Evolutionary conservation across 1,284 basidiomycete genomes (phyloP).

Genomic region (Ganoderma leucocontextum): DNA sequence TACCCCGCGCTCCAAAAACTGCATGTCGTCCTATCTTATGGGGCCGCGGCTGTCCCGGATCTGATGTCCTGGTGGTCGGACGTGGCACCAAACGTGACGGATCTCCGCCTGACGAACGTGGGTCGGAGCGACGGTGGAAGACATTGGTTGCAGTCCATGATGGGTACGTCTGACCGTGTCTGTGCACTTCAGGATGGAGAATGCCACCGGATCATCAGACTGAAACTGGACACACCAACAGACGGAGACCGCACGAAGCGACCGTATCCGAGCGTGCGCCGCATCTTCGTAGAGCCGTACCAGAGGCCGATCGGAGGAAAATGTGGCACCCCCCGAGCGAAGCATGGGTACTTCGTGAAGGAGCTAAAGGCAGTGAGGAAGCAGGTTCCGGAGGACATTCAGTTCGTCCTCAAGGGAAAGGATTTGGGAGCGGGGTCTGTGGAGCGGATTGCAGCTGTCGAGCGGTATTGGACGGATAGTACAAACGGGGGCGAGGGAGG

Average conservation of each 20-base stretch:
- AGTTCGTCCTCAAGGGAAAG: background rate
- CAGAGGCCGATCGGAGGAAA: background rate
- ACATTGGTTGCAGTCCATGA: background rate
- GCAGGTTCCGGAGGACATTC: background rate
- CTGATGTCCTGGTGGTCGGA: background rate
- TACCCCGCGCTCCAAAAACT: background rate
- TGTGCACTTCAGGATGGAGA: background rate
- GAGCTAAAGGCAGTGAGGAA: background rate
- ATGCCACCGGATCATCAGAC: background rate
- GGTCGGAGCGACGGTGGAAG: background rate
- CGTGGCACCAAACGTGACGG: background rate
- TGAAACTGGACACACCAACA: background rate
- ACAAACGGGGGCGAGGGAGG: background rate
- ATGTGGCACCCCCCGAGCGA: background rate
- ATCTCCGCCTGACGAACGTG: background rate
- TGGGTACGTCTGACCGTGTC: background rate
- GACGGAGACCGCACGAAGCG: background rate
- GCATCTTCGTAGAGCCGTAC: slow-evolving; percentile 3
- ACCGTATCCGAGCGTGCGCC: slow-evolving; percentile 4
- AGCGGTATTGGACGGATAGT: slow-evolving; percentile 2
- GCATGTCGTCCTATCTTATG: background rate
- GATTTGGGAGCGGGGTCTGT: background rate
- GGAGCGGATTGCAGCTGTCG: background rate
- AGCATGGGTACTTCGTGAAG: background rate
- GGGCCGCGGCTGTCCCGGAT: background rate